Evolutionary conservation across 108 stramenopile species (phyloP), one percentile per base, ranked within the genome.

Genomic region (Nitzschia sp.): DNA sequence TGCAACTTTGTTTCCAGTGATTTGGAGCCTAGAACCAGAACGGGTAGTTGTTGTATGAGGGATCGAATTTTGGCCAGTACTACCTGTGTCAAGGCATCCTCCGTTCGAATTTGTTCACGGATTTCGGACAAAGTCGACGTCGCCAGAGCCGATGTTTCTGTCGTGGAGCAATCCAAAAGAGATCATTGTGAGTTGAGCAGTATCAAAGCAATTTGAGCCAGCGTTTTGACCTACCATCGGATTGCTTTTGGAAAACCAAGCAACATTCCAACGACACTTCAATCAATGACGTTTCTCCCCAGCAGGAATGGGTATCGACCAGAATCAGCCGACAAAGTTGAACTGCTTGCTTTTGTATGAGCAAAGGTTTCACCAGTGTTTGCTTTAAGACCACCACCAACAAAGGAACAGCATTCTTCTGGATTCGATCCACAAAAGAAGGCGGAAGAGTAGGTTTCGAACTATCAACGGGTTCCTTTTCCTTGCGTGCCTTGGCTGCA

Each of bases 301-400:
- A 71, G 53, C 61, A 71, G 6, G 21, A 9, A 8, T 12, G 8
- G 1, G 73, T 63, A 14, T 75, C 73, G 1, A 68, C 34, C n/a
- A 75, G 53, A 40, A 75, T 24, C 7, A 63, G 50, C 21, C 21
- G 15, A 20, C 66, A 75, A 19, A 75, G 40, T n/a, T 2, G 8
- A 15, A 63, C 15, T 29, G 58, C 51, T n/a, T 63, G 15, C 0
- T 48, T 42, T 1, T 56, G 59, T n/a, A 63, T 57, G 3, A 43
- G 43, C 17, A 42, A 42, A 34, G 39, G 12, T 7, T 66, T 62
- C 10, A 60, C 26, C 24, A 59, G 19, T 9, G 20, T 10, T 34
- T 68, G 52, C 12, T 51, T 39, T 41, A 75, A 0, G 2, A 68
- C 3, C 48, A 44, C 26, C 3, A 48, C 46, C 3, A 48, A 17